Conservation (phyloP, 2,329 filamentous ascomycete genomes). For the Bisporella sp. region DNA sequence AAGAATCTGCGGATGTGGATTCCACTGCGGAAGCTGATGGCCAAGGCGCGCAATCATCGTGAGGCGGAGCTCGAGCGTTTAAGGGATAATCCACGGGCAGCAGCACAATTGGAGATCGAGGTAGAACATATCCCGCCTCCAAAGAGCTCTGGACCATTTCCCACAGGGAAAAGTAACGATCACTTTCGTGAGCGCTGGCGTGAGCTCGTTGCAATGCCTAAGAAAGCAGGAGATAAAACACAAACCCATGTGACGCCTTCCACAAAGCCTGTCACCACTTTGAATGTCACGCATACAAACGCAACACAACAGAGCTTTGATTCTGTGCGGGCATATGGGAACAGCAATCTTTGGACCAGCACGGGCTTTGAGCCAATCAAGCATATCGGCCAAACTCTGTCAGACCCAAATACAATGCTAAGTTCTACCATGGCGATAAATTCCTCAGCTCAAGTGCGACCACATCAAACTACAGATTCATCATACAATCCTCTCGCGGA, state of each 20-base stretch:
- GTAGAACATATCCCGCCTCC: constrained; percentile 18
- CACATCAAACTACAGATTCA: not conserved
- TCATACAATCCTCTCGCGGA: constrained; percentile 7
- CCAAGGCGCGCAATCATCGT: constrained; percentile 19
- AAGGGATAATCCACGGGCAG: constrained; percentile 20
- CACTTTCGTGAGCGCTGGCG: constrained; percentile 26
- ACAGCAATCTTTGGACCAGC: not conserved
- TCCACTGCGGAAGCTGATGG: too few species aligned
- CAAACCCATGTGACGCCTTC: not conserved
- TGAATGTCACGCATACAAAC: not conserved
- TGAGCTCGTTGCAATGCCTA: constrained; percentile 17
- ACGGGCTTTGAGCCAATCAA: constrained; percentile 5
- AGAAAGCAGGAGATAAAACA: not conserved
- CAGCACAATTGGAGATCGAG: constrained; percentile 15
- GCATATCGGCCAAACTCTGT: not conserved
- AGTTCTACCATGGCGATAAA: not conserved
- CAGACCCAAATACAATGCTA: not conserved
- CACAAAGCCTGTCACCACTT: not conserved
- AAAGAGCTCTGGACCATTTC: constrained; percentile 23
- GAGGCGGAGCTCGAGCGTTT: constrained; percentile 26
- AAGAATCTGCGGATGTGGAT: too few species aligned
- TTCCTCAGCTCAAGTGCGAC: constrained; percentile 1
- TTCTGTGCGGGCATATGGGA: not conserved
- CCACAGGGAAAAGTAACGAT: constrained; percentile 12
- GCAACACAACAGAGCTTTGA: not conserved